Evolutionary conservation across 202 grass and related monocot species (phyloP).

Genomic region (Bolboschoenoplectus hybrid): DNA sequence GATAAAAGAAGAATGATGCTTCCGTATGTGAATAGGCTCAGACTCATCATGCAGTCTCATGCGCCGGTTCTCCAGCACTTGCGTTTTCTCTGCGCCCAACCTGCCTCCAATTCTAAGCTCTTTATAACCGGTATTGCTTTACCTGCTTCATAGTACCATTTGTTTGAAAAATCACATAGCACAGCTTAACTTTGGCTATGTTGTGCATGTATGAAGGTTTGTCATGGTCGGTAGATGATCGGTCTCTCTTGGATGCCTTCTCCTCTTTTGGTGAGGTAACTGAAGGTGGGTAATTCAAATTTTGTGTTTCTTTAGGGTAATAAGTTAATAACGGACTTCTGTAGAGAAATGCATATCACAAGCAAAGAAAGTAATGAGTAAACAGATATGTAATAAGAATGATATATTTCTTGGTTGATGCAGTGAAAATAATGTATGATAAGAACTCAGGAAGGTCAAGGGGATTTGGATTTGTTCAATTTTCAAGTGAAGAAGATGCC

Average conservation of each 20-base stretch:
- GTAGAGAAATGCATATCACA: neutral
- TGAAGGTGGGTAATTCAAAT: conserved; percentile 47
- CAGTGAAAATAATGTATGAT: conserved; percentile 87
- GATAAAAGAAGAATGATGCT: neutral
- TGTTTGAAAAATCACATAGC: neutral
- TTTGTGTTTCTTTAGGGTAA: neutral
- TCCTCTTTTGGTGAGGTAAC: conserved; percentile 66
- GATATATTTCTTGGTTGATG: conserved; percentile 36
- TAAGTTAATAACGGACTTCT: neutral
- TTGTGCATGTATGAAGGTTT: conserved; percentile 48
- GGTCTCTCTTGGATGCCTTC: conserved; percentile 82
- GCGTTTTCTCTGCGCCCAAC: conserved; percentile 18
- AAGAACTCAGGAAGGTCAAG: conserved; percentile 93
- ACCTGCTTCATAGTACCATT: neutral
- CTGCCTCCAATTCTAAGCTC: conserved; percentile 67
- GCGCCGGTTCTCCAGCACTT: neutral
- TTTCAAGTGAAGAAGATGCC: conserved; percentile 73
- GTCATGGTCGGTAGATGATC: conserved; percentile 80
- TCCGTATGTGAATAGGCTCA: neutral
- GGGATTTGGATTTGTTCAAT: conserved; percentile 87
- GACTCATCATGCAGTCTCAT: neutral
- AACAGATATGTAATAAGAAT: neutral
- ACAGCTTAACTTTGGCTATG: neutral
- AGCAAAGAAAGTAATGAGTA: neutral
- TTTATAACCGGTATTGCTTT: conserved; percentile 63